Base-by-base conservation (phyloP, 352 stramenopile genomes). In the Phytopythium chamaehyphon region DNA sequence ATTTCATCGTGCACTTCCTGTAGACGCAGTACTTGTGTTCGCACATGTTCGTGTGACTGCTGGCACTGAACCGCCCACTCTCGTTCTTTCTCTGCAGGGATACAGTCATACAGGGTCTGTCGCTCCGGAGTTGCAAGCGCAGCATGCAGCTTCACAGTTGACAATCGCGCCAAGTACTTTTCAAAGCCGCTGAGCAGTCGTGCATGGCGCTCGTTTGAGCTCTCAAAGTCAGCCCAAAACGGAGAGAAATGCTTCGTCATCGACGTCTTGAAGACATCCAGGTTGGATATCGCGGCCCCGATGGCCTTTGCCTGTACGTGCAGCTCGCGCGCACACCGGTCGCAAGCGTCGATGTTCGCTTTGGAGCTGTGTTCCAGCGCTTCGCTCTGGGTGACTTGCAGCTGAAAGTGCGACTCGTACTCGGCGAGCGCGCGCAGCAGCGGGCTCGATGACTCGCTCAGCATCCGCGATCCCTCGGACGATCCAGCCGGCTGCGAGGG, bases 201-300 rank as follows among this genome's bases (percentile, higher is more conserved):
- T 46, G 83, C 66, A 50, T 95, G 82, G 35, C 81, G 72, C 7
- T 62, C 63, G 3, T 61, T 82, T 8, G 80, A 68, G 0, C 57
- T 43, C 47, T 88, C 65, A 48, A 88, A 95, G 55, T 95, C 82
- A 15, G 50, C 56, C 80, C 82, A 95, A 54, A 95, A 95, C 22
- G 82, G 82, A 26, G 57, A 54, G 50, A 95, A 95, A 22, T 89
- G 84, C 47, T 88, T 86, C 47, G 69, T 81, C 82, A 95, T 92
- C 9, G 82, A 87, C 51, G 58, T 71, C 48, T 88, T 84, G 55
- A 93, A 92, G 40, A 83, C 62, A 36, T 95, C 82, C 53, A 95
- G 47, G 55, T 95, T 95, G 2, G 73, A 70, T 31, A 93, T 67
- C 24, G 84, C 84, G 16, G 84, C 84, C 24, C 64, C 49, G 23